Base-by-base conservation (phyloP, 768 basidiomycete species). In the Pulveroboletus sp. region DNA sequence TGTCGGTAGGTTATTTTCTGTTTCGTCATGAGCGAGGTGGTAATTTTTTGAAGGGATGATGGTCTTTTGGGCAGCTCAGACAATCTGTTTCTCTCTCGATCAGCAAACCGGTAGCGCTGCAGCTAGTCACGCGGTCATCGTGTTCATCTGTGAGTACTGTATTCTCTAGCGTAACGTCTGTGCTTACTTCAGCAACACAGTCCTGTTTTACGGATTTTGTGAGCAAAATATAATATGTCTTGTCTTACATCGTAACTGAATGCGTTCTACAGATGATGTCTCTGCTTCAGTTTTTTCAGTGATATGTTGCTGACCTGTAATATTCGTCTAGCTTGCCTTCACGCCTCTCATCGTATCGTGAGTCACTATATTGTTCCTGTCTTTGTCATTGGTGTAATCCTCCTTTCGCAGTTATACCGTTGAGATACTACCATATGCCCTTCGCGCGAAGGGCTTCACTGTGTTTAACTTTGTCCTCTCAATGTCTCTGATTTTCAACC, bases 51-150 rank as follows among this genome's bases (percentile, higher is more conserved):
- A 55, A 68, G 68, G 74, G 53, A 72, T 71, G 71, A 51, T 70
- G 31, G 49, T 71, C 17, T 72, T 71, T 54, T 77, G 67, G 63
- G 66, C 66, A 10, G 54, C 71, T 17, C 72, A 73, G 51, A 73
- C 72, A 0, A 64, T 66, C 17, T 70, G 71, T 54, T 69, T 67
- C 39, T 55, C 67, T 2, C 53, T 71, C 27, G 65, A 69, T 52
- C 58, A 62, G 17, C 47, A 62, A 38, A 54, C 49, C 28, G 64
- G 64, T 6, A 62, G 59, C 31, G 28, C 56, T 13, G 38, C 54
- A n/a, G 63, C 68, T 43, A 71, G 70, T 11, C 71, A 77, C 52
- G 70, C 76, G 7, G 70, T 74, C 57, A 70, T 77, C 43, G 74
- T 72, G 17, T 71, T 76, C 56, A 76, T 77, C 45, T 76, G 70